Percentiles rank a stretch among this genome's conserved stretches.
phyloP scores from a whole-genome alignment of 2,329 filamentous ascomycete species.

The Zalaria sp. region DNA sequence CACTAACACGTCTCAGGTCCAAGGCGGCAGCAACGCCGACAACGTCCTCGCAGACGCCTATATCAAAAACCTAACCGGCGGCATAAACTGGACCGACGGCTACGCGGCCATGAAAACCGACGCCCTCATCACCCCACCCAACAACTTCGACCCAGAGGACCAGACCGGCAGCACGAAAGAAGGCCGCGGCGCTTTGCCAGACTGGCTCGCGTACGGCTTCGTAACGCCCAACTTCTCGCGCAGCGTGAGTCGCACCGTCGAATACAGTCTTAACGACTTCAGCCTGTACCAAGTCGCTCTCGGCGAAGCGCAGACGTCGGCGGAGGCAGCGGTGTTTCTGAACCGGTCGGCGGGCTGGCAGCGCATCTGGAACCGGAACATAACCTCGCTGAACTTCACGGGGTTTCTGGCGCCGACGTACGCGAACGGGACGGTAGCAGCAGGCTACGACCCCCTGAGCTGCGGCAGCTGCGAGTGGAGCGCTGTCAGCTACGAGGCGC shows the following conservation, averaged over 20 bases:
- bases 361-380: conserved; percentile 40
- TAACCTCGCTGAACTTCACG: conserved; percentile 24
- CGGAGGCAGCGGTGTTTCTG: conserved; percentile 45
- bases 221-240: conserved; percentile 48
- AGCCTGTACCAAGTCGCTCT: conserved; percentile 35
- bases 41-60: conserved; percentile 61
- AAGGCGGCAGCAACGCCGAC: conserved; percentile 57
- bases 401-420: conserved; percentile 24
- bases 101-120: conserved; percentile 51
- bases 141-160: conserved; percentile 42
- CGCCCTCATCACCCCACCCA: conserved; percentile 48
- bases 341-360: conserved; percentile 53
- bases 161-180: conserved; percentile 50
- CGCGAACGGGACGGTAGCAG: conserved; percentile 32
- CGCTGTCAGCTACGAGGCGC: conserved; percentile 46
- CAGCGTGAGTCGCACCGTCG: conserved; percentile 50
- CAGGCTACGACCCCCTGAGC: conserved; percentile 31
- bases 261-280: conserved; percentile 59
- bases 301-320: conserved; percentile 34
- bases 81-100: conserved; percentile 49
- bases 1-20: conserved; percentile 13
- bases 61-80: conserved; percentile 50
- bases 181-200: conserved; percentile 52
- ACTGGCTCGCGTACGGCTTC: conserved; percentile 52
- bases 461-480: conserved; percentile 55